These are phyloP conservation scores for Adenanthera pavonina DNA, from an alignment of 306 rosid species.

Conservation along the genomic window DNA sequence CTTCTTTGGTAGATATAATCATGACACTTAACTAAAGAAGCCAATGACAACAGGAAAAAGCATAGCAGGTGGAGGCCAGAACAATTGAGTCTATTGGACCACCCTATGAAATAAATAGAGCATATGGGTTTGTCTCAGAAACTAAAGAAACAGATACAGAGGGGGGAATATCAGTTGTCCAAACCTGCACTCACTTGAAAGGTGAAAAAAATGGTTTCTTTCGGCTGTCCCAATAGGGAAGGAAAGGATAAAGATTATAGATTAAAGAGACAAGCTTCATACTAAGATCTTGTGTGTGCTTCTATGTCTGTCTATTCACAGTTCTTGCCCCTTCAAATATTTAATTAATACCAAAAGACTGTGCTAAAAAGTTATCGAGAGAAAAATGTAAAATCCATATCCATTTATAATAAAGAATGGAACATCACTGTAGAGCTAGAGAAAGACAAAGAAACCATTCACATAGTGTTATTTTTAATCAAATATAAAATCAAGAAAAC, in stretches of 20 bases:
- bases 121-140: slow-evolving; percentile 52
- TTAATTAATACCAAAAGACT: slow-evolving; percentile 16
- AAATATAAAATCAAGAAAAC: slow-evolving; percentile 15
- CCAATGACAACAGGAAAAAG: slow-evolving; percentile 48
- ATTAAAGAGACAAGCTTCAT: slow-evolving; percentile 50
- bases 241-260: slow-evolving; percentile 74
- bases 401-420: slow-evolving; percentile 11
- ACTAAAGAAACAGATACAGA: slow-evolving; percentile 41
- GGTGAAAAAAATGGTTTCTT: slow-evolving; percentile 51
- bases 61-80: slow-evolving; percentile 47
- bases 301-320: slow-evolving; percentile 28
- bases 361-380: slow-evolving; percentile 17
- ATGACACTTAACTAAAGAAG: slow-evolving; percentile 47
- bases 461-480: not conserved
- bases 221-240: slow-evolving; percentile 73
- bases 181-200: slow-evolving; percentile 57
- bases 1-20: slow-evolving; percentile 49
- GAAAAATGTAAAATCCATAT: not conserved
- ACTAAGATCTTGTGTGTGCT: slow-evolving; percentile 33
- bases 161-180: slow-evolving; percentile 56
- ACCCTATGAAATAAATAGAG: slow-evolving; percentile 55
- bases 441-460: slow-evolving; percentile 46
- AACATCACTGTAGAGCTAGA: slow-evolving; percentile 36
- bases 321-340: slow-evolving; percentile 39
- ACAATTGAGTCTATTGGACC: slow-evolving; percentile 57